A percentile compares a stretch with the other conserved stretches of the same genome.
These are phyloP conservation scores for Rhodotorula paludigena DNA, from an alignment of 768 basidiomycete genomes.

Conservation along the genomic window DNA sequence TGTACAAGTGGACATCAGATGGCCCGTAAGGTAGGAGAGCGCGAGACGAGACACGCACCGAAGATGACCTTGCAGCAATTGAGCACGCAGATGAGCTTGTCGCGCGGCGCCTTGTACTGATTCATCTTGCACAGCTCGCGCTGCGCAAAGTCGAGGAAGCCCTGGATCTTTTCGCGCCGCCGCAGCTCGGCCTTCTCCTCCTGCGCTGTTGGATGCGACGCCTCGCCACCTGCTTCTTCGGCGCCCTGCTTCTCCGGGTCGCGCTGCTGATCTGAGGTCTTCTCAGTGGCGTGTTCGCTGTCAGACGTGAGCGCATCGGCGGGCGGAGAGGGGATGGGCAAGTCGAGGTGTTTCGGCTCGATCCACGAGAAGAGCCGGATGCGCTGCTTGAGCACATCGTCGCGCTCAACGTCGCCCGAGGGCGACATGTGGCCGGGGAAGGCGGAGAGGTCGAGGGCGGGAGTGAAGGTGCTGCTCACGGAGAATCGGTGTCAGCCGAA, in stretches of 20 bases:
- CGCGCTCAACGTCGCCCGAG: slow-evolving; percentile 94
- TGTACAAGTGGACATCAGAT: slow-evolving; percentile 44
- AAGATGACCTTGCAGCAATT: slow-evolving; percentile 99
- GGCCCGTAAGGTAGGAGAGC: neutral
- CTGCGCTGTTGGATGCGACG: neutral
- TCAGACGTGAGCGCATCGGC: neutral
- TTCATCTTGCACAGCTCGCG: slow-evolving; percentile 87
- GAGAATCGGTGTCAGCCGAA: neutral
- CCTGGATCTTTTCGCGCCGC: slow-evolving; percentile 1
- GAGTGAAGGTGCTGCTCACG: slow-evolving; percentile 75
- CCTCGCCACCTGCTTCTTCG: neutral
- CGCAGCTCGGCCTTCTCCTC: neutral
- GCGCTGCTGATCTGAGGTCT: neutral
- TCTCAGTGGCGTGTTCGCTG: too few species aligned
- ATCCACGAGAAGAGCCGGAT: slow-evolving; percentile 90
- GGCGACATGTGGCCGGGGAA: slow-evolving; percentile 53
- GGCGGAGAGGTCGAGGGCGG: slow-evolving; percentile 61
- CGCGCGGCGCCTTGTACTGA: slow-evolving; percentile 96
- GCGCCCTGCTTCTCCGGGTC: neutral
- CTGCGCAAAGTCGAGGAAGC: slow-evolving; percentile 38
- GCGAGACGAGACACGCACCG: slow-evolving; percentile 55
- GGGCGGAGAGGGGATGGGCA: slow-evolving; percentile 52
- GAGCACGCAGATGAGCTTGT: slow-evolving; percentile 94
- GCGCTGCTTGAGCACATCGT: slow-evolving; percentile 81
- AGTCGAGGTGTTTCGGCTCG: slow-evolving; percentile 78